These are phyloP conservation scores for Athelia psychrophila DNA, from an alignment of 1,284 basidiomycete genomes.

Conservation along the genomic window DNA sequence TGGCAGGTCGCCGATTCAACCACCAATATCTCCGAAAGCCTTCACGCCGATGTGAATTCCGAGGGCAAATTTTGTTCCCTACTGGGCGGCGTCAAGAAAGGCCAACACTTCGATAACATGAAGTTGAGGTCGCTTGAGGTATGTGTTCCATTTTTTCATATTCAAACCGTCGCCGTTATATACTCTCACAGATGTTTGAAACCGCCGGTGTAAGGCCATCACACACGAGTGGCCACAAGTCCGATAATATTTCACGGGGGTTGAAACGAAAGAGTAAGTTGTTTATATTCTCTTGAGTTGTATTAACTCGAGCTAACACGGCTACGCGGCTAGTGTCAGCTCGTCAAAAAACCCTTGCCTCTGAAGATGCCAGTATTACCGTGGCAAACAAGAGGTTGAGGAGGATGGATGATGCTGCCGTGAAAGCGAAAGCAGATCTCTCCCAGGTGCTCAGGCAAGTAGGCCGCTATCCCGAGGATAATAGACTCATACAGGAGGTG, in stretches of 20 bases:
- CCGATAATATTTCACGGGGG: background rate
- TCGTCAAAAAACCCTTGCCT: background rate
- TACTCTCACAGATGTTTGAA: background rate
- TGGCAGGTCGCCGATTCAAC: slow-evolving; percentile 16
- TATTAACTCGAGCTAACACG: background rate
- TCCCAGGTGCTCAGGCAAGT: background rate
- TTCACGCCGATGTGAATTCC: slow-evolving; percentile 16
- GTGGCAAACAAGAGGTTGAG: background rate
- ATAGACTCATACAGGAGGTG: background rate
- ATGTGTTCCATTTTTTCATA: background rate
- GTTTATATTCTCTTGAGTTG: background rate
- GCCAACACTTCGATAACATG: slow-evolving; percentile 11
- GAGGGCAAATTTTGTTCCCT: slow-evolving; percentile 18
- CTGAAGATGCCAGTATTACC: background rate
- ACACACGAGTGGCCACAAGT: background rate
- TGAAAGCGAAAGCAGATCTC: background rate
- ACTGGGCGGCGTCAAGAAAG: slow-evolving; percentile 15
- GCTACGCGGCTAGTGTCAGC: background rate
- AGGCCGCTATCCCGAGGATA: background rate
- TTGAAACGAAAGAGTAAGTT: background rate
- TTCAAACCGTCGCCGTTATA: background rate
- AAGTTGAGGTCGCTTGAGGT: slow-evolving; percentile 12
- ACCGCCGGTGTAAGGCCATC: background rate
- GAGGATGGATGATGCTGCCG: background rate
- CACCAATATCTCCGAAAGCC: slow-evolving; percentile 17